phyloP scores from a whole-genome alignment of 2,329 filamentous ascomycete species.

The Hypomyces perniciosus region DNA sequence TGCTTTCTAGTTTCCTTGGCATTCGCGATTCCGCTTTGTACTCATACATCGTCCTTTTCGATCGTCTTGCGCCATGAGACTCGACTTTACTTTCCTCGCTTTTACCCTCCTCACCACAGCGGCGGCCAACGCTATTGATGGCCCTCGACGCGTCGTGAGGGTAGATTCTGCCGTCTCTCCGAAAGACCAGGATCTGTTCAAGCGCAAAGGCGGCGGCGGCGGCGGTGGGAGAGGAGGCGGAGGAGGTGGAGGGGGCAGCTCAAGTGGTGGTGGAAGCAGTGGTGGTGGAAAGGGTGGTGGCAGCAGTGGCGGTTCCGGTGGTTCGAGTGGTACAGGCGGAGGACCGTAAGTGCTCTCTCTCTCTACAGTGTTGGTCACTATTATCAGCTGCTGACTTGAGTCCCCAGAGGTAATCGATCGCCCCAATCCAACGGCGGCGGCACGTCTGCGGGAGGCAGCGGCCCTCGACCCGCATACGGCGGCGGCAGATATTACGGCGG shows the following conservation, averaged over 20 bases:
- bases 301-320: conserved; percentile 18
- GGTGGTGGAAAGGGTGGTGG: conserved; percentile 16
- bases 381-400: conserved; percentile 18
- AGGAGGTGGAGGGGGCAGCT: conserved; percentile 21
- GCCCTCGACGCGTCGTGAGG: conserved; percentile 20
- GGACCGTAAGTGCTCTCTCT: conserved; percentile 10
- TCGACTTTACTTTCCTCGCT: conserved; percentile 24
- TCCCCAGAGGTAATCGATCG: conserved; percentile 19
- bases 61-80: conserved; percentile 23
- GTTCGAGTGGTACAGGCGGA: conserved; percentile 14
- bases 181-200: conserved; percentile 45
- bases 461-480: conserved; percentile 51
- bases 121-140: conserved; percentile 21
- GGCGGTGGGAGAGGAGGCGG: conserved; percentile 41
- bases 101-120: conserved; percentile 24
- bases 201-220: conserved; percentile 56
- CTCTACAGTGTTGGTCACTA: neutral
- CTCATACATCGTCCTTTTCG: neutral
- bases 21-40: neutral
- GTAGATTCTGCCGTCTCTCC: conserved; percentile 18
- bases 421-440: conserved; percentile 41
- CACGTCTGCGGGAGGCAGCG: conserved; percentile 51
- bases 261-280: conserved; percentile 16
- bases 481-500: conserved; percentile 62
- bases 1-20: conserved; percentile 1